phyloP scores from a whole-genome alignment of 768 basidiomycete genomes.

The Dentipellis sp. region DNA sequence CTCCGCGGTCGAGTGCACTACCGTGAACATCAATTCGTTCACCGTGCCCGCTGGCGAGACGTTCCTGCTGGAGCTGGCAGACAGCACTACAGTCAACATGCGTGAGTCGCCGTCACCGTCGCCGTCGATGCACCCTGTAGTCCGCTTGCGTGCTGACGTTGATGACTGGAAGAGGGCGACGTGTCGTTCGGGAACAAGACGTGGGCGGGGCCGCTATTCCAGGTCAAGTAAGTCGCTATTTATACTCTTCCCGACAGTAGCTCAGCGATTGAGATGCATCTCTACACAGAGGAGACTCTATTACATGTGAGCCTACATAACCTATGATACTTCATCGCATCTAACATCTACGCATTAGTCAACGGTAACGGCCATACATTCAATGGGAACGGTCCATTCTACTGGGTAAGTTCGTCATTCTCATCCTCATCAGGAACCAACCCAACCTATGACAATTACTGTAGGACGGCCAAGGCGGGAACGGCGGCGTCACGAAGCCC shows the following conservation, averaged over 20 bases:
- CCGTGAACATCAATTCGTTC: conserved; percentile 47
- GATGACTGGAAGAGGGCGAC: conserved; percentile 37
- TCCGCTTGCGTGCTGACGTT: neutral
- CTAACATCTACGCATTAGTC: conserved; percentile 11
- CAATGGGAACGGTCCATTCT: conserved; percentile 33
- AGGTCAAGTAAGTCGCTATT: conserved; percentile 18
- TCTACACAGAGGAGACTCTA: conserved; percentile 31
- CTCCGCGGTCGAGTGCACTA: conserved; percentile 44
- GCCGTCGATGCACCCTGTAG: neutral
- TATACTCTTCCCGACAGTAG: neutral
- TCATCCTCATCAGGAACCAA: neutral
- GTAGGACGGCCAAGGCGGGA: conserved; percentile 23
- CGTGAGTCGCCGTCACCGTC: conserved; percentile 27
- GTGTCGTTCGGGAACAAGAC: conserved; percentile 42
- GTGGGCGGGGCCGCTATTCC: conserved; percentile 49
- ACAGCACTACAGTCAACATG: conserved; percentile 49
- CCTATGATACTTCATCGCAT: neutral
- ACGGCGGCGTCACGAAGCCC: conserved; percentile 22
- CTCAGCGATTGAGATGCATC: neutral
- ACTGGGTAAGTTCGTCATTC: conserved; percentile 27
- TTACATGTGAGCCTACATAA: conserved; percentile 33
- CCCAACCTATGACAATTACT: neutral
- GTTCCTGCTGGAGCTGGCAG: conserved; percentile 35
- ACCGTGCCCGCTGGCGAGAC: conserved; percentile 46
- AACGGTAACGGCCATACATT: conserved; percentile 33